phyloP scores from a whole-genome alignment of 139 green algal species.

The Parachlorella kessleri region DNA sequence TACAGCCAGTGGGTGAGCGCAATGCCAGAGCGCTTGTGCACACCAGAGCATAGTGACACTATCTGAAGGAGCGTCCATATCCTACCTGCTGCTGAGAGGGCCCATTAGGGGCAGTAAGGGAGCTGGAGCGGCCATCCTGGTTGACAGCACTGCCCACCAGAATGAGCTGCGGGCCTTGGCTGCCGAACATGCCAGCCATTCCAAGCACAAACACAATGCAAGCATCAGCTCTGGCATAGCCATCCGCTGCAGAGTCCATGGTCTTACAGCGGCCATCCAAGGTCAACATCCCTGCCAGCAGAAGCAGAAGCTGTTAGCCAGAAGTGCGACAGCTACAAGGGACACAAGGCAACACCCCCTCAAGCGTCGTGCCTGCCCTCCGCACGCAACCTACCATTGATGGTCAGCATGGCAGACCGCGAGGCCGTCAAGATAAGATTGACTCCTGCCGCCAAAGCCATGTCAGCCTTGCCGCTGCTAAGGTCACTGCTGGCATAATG shows the following conservation, averaged over 20 bases:
- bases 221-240: slow-evolving; percentile 57
- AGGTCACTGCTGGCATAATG: slow-evolving; percentile 56
- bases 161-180: no score
- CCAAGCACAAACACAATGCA: slow-evolving; percentile 6
- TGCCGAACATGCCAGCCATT: no score
- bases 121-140: slow-evolving; percentile 58
- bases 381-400: no score
- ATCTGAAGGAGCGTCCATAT: slow-evolving; percentile 42
- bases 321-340: neutral
- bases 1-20: no score
- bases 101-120: slow-evolving; percentile 60
- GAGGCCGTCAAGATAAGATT: slow-evolving; percentile 23
- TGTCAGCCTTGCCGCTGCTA: neutral
- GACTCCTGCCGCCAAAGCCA: slow-evolving; percentile 39
- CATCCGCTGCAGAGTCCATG: slow-evolving; percentile 51
- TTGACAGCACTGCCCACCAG: slow-evolving; percentile 42
- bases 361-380: no score
- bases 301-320: slow-evolving; percentile 23
- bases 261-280: slow-evolving; percentile 55
- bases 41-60: no score
- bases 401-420: slow-evolving; percentile 12
- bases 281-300: neutral
- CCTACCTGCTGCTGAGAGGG: slow-evolving; percentile 41
- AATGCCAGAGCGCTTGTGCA: no score
- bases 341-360: no score